phyloP scores from a whole-genome alignment of 2,329 filamentous ascomycete species.

The Fusarium armeniacum region DNA sequence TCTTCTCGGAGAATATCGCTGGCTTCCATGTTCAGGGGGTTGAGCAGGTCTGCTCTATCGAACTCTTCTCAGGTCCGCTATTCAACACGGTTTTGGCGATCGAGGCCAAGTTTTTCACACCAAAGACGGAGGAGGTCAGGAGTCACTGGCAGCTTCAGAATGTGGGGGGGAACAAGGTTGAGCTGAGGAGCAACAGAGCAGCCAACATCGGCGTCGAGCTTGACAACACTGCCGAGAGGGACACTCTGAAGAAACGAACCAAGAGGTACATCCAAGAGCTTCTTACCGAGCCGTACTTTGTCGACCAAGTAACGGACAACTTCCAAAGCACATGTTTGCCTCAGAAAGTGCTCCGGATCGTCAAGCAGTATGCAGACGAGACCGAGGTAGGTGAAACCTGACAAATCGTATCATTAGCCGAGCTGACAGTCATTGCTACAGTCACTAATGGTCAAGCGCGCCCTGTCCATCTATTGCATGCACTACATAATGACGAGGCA shows the following conservation, averaged over 20 bases:
- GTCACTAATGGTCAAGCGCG: slow-evolving; percentile 66
- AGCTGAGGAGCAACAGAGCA: slow-evolving; percentile 59
- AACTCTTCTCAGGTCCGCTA: slow-evolving; percentile 62
- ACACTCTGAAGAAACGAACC: slow-evolving; percentile 61
- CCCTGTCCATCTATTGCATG: slow-evolving; percentile 68
- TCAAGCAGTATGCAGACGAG: slow-evolving; percentile 63
- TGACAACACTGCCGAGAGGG: slow-evolving; percentile 57
- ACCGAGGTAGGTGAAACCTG: slow-evolving; percentile 57
- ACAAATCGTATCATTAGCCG: slow-evolving; percentile 23
- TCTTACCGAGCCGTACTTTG: slow-evolving; percentile 62
- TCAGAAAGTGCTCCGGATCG: slow-evolving; percentile 61
- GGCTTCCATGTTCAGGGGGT: slow-evolving; percentile 59
- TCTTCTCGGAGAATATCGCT: slow-evolving; percentile 64
- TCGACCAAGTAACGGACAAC: slow-evolving; percentile 65
- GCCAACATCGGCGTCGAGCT: slow-evolving; percentile 67
- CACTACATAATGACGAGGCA: slow-evolving; percentile 70
- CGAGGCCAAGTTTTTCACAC: slow-evolving; percentile 66
- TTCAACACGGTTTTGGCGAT: slow-evolving; percentile 64
- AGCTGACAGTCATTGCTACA: slow-evolving; percentile 44
- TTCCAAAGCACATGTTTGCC: slow-evolving; percentile 63
- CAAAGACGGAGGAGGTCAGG: slow-evolving; percentile 62
- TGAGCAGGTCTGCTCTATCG: slow-evolving; percentile 60
- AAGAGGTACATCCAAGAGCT: slow-evolving; percentile 66
- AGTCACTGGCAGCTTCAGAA: slow-evolving; percentile 65
- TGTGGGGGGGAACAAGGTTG: slow-evolving; percentile 55